A percentile compares a stretch with the other conserved stretches of the same genome.
Conservation (phyloP, 1,284 basidiomycete species). For the Wallemia hederae region DNA sequence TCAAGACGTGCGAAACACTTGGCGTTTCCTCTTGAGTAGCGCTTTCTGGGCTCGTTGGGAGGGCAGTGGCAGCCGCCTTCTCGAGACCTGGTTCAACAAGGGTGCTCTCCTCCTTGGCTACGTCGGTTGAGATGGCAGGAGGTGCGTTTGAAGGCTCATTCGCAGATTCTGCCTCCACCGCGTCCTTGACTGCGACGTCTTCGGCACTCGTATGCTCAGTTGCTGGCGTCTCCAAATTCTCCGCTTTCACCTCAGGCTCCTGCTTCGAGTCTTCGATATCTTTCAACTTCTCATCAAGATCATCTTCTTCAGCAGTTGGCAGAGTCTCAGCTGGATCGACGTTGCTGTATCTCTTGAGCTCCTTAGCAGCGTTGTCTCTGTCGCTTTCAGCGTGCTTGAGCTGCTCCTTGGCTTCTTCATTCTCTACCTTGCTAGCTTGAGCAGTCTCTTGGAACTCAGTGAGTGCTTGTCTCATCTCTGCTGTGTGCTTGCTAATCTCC, state of each 20-base stretch:
- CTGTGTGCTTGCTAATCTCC: constrained; percentile 46
- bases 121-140: constrained; percentile 18
- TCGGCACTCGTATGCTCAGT: constrained; percentile 24
- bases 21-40: constrained; percentile 25
- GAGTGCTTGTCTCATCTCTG: constrained; percentile 25
- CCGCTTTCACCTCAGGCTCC: constrained; percentile 18
- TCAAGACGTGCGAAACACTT: constrained; percentile 12
- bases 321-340: constrained; percentile 4
- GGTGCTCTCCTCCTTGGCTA: constrained; percentile 19
- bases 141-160: constrained; percentile 16
- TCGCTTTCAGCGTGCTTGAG: constrained; percentile 55
- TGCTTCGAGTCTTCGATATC: constrained; percentile 28
- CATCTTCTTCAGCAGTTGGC: neutral
- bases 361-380: constrained; percentile 36
- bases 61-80: constrained; percentile 23
- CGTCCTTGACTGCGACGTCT: constrained; percentile 23
- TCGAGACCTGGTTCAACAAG: constrained; percentile 18
- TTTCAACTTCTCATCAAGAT: neutral
- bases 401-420: constrained; percentile 77
- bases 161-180: constrained; percentile 21
- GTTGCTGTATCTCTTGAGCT: constrained; percentile 14
- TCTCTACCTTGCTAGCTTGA: constrained; percentile 28
- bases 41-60: constrained; percentile 22
- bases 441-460: constrained; percentile 10
- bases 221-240: constrained; percentile 16